These are phyloP conservation scores for Salvia miltiorrhiza DNA, from an alignment of 257 asterid genomes.

Conservation along the genomic window DNA sequence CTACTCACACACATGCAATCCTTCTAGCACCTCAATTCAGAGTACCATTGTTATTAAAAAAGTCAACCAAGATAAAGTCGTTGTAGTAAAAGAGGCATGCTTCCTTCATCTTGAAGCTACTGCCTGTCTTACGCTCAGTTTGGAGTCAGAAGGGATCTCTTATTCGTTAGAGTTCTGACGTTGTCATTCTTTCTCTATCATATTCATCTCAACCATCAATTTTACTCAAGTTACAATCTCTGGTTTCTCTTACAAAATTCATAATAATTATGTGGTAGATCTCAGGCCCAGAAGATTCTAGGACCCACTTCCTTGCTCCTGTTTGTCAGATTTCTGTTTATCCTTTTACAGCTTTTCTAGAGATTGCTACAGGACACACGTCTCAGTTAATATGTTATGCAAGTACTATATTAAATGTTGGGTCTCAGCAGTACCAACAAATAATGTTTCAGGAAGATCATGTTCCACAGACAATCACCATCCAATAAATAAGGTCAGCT, in stretches of 20 bases:
- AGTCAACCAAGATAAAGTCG: no score
- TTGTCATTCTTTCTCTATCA: not conserved
- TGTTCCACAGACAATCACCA: not conserved
- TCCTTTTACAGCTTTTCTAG: not conserved
- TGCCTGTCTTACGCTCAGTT: not conserved
- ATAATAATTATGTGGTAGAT: not conserved
- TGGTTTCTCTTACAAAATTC: not conserved
- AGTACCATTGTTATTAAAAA: no score
- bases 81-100: not conserved
- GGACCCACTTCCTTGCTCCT: not conserved
- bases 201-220: not conserved
- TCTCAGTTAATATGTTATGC: not conserved
- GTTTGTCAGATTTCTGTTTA: not conserved
- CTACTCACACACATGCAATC: not conserved
- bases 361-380: not conserved
- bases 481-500: conserved; percentile 1
- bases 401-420: not conserved
- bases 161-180: not conserved
- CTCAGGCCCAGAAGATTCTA: not conserved
- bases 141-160: not conserved
- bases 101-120: not conserved
- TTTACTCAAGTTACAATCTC: not conserved
- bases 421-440: not conserved
- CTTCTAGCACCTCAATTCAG: not conserved
- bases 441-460: conserved; percentile 10